phyloP scores from a whole-genome alignment of 371 early-diverging fungal genomes.

The Blastocladiella emersonii region DNA sequence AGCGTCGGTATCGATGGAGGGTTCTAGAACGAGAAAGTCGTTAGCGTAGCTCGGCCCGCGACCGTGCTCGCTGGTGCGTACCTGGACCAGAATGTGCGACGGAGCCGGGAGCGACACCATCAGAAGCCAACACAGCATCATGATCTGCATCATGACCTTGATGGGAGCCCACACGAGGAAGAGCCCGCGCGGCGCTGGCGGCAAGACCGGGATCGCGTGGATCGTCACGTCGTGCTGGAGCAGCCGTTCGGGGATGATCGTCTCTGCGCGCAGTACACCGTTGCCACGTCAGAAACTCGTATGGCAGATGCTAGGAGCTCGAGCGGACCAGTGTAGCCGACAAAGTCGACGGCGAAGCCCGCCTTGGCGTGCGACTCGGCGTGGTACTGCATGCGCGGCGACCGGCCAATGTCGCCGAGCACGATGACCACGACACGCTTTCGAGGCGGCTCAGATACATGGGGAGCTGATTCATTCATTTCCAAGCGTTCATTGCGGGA shows the following conservation, averaged over 20 bases:
- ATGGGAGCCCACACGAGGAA: constrained; percentile 18
- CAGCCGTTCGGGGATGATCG: constrained; percentile 6
- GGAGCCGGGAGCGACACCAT: constrained; percentile 26
- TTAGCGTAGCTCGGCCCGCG: too few relatives aligned
- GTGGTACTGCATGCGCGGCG: constrained; percentile 92
- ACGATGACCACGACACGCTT: constrained; percentile 52
- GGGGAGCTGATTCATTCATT: too few relatives aligned
- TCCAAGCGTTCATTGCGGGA: too few relatives aligned
- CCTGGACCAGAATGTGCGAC: constrained; percentile 70
- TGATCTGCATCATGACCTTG: constrained; percentile 30
- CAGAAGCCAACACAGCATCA: constrained; percentile 21
- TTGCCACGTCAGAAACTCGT: not conserved
- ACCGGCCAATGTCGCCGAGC: constrained; percentile 80
- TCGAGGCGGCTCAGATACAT: too few relatives aligned
- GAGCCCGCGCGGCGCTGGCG: not conserved
- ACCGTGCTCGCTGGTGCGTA: too few relatives aligned
- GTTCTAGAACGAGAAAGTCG: too few relatives aligned
- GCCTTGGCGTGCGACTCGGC: constrained; percentile 60
- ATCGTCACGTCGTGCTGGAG: constrained; percentile 9
- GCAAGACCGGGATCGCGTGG: not conserved
- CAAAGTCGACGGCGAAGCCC: constrained; percentile 59
- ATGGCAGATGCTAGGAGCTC: not conserved
- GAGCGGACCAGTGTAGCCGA: constrained; percentile 61
- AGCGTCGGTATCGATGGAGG: constrained; percentile 92
- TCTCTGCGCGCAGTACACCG: not conserved